Evolutionary conservation across 2,329 filamentous ascomycete genomes (phyloP).

Genomic region (Xylariaceae sp.): DNA sequence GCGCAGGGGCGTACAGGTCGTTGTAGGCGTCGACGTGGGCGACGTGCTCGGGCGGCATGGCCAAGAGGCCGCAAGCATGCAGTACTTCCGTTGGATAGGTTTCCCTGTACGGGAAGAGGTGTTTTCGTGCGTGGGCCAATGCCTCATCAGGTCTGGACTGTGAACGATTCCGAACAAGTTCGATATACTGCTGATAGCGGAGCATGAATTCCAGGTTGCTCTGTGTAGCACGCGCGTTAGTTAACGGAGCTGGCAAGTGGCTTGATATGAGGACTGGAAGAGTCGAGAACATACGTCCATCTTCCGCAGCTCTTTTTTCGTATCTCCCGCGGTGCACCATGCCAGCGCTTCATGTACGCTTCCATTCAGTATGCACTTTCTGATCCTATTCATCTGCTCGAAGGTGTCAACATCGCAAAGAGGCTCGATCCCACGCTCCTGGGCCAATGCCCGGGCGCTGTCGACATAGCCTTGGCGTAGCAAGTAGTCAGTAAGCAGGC

Average conservation of each 20-base stretch:
- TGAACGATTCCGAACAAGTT: conserved; percentile 67
- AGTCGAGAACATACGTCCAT: conserved; percentile 55
- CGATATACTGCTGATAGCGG: conserved; percentile 89
- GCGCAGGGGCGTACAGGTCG: conserved; percentile 63
- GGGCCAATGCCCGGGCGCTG: conserved; percentile 68
- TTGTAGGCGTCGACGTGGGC: conserved; percentile 34
- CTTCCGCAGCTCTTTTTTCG: conserved; percentile 87
- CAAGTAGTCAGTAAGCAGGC: conserved; percentile 88
- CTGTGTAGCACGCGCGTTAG: conserved; percentile 12
- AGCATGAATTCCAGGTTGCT: conserved; percentile 83
- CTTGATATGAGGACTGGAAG: not conserved
- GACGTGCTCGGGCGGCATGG: conserved; percentile 57
- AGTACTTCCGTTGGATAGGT: conserved; percentile 63
- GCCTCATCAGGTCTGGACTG: conserved; percentile 65
- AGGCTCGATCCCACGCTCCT: conserved; percentile 68
- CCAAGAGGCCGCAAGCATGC: conserved; percentile 73
- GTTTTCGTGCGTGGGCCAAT: conserved; percentile 74
- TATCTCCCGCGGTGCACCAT: conserved; percentile 75
- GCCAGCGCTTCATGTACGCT: conserved; percentile 73
- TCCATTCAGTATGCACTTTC: conserved; percentile 62
- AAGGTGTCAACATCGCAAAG: conserved; percentile 89
- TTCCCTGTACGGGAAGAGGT: conserved; percentile 64
- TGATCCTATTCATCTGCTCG: conserved; percentile 71
- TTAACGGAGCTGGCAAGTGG: not conserved
- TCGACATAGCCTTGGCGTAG: conserved; percentile 75